Evolutionary conservation across 148 eudicot genomes (phyloP).

Genomic region (Vaccinium macrocarpon): DNA sequence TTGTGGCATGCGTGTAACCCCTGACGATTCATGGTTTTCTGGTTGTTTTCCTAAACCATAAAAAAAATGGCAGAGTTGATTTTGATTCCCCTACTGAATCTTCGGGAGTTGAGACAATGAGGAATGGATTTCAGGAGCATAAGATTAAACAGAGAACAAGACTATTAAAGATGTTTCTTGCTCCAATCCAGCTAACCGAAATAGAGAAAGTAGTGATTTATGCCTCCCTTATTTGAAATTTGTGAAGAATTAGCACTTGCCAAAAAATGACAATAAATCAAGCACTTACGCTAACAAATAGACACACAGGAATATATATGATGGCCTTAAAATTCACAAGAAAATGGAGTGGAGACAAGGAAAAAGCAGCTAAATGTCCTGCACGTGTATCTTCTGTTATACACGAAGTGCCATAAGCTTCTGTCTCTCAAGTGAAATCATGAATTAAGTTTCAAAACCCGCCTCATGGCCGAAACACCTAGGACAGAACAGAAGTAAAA

Average conservation of each 20-base stretch:
- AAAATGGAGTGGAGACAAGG: not conserved
- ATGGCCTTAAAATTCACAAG: not conserved
- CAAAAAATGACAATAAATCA: not conserved
- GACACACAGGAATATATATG: not conserved
- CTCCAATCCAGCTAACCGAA: not conserved
- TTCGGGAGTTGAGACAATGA: not conserved
- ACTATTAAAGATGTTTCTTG: not conserved
- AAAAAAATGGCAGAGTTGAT: not conserved
- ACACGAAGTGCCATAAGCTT: not conserved
- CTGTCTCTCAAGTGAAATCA: not conserved
- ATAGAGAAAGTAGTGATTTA: not conserved
- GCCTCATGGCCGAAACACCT: not conserved
- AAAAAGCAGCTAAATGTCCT: not conserved
- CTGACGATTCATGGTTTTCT: slow-evolving; percentile 10
- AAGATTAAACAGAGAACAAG: not conserved
- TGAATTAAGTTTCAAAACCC: not conserved
- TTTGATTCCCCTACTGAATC: not conserved
- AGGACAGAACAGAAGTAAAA: not conserved
- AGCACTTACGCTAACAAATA: not conserved
- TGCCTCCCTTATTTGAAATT: not conserved
- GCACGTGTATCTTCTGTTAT: not conserved
- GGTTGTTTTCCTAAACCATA: not conserved
- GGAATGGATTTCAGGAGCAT: not conserved
- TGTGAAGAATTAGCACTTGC: not conserved
- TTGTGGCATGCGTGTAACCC: not conserved